Evolutionary conservation across 176 grass and related monocot species (phyloP).

Genomic region (Aegilops tauschii): DNA sequence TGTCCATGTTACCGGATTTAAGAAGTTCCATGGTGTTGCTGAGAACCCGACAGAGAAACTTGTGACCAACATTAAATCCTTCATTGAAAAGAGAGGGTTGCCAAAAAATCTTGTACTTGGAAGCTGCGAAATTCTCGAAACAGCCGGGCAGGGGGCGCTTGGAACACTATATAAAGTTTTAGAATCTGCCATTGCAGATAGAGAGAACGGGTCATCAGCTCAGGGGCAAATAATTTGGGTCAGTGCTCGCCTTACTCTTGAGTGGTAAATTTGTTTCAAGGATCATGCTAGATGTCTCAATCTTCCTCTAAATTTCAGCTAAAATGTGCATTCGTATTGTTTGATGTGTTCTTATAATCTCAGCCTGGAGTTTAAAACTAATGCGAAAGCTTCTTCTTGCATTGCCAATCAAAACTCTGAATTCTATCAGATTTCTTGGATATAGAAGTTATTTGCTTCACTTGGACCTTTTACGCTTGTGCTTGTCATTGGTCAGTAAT

Average conservation of each 20-base stretch:
- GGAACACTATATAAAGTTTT: constrained; percentile 65
- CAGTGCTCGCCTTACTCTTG: constrained; percentile 30
- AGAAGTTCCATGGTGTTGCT: constrained; percentile 89
- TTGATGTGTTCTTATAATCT: not conserved
- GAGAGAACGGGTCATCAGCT: constrained; percentile 47
- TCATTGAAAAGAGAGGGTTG: constrained; percentile 80
- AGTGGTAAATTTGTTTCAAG: constrained; percentile 18
- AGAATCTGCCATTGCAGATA: constrained; percentile 47
- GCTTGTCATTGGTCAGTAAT: not conserved
- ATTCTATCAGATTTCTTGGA: not conserved
- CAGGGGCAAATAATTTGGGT: constrained; percentile 79
- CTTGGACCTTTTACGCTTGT: not conserved
- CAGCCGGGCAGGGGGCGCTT: constrained; percentile 79
- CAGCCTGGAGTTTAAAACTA: not conserved
- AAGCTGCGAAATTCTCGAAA: constrained; percentile 82
- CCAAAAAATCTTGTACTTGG: constrained; percentile 83
- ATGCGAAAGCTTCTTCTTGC: constrained; percentile 3
- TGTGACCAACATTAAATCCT: constrained; percentile 61
- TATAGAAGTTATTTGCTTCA: not conserved
- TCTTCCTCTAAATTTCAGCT: not conserved
- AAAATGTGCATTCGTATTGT: constrained; percentile 1
- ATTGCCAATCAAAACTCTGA: not conserved
- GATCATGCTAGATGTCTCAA: not conserved
- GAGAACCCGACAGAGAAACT: constrained; percentile 97
- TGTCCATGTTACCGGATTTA: constrained; percentile 95